A percentile compares a stretch with the other conserved stretches of the same genome.
These are phyloP conservation scores for Hypomyces rosellus DNA, from an alignment of 2,329 filamentous ascomycete species.

Conservation along the genomic window DNA sequence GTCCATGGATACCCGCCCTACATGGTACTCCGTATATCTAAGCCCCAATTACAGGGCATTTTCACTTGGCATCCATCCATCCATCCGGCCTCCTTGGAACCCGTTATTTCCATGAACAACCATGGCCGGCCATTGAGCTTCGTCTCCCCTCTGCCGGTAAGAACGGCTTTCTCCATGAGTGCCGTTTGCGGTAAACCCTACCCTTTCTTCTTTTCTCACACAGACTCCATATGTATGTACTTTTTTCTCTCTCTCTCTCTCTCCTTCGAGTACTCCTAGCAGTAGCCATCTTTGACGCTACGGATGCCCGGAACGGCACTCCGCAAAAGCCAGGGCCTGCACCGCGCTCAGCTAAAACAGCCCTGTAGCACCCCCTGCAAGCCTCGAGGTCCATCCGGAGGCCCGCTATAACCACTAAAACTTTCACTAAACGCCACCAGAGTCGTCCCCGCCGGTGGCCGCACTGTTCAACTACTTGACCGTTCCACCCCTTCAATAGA, in stretches of 20 bases:
- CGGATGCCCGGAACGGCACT: slow-evolving; percentile 6
- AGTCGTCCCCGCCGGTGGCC: slow-evolving; percentile 5
- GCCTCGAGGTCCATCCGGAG: background rate
- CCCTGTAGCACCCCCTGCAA: background rate
- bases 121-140: no score
- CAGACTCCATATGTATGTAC: no score
- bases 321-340: background rate
- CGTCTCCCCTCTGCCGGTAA: no score
- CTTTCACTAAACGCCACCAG: background rate
- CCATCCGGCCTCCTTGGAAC: background rate
- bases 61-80: background rate
- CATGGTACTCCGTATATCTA: background rate
- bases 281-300: background rate
- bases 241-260: background rate
- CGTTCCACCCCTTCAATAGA: slow-evolving; percentile 1
- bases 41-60: background rate
- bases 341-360: background rate
- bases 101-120: no score
- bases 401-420: background rate
- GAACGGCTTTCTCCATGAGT: no score
- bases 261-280: background rate
- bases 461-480: slow-evolving; percentile 10
- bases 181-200: no score
- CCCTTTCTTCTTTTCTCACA: background rate
- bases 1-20: background rate